Percentiles rank a stretch among this genome's conserved stretches.
These are phyloP conservation scores for Epichloe elymi DNA, from an alignment of 2,329 filamentous ascomycete genomes.

Conservation along the genomic window DNA sequence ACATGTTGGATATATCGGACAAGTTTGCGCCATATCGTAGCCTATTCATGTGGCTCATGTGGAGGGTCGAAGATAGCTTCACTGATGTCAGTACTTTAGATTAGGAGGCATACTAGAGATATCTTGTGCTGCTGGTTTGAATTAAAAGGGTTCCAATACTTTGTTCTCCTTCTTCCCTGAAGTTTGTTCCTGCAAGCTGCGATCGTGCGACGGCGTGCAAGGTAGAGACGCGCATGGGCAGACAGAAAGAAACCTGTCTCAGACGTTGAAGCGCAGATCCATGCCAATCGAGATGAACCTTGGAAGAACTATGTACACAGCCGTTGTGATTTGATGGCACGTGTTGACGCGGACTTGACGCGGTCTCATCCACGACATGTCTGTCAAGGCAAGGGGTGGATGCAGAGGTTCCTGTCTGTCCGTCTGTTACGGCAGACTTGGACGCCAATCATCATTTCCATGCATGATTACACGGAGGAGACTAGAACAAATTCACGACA, in stretches of 20 bases:
- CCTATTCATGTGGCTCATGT: slow-evolving; percentile 98
- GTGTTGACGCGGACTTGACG: not conserved
- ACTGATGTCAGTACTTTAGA: slow-evolving; percentile 57
- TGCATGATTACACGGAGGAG: too few relatives aligned
- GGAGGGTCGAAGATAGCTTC: slow-evolving; percentile 55
- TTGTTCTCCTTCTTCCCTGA: too few relatives aligned
- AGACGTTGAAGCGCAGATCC: not conserved
- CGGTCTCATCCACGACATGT: not conserved
- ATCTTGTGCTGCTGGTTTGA: not conserved
- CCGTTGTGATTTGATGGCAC: not conserved
- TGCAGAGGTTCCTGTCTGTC: not conserved
- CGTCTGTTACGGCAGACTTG: not conserved
- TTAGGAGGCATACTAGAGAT: slow-evolving; percentile 7
- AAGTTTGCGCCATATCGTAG: slow-evolving; percentile 79
- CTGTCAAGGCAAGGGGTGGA: not conserved
- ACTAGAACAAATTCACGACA: too few relatives aligned
- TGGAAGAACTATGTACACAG: not conserved
- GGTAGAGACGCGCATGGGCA: not conserved
- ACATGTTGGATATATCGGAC: slow-evolving; percentile 75
- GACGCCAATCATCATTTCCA: too few relatives aligned
- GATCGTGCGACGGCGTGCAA: not conserved
- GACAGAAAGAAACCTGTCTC: not conserved
- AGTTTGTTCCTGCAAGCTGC: not conserved
- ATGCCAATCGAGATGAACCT: not conserved
- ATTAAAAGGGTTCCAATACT: not conserved